Percentiles rank a stretch among this genome's conserved stretches.
These are phyloP conservation scores for Crithidia fasciculata DNA, from an alignment of 208 protist species.

Conservation along the genomic window DNA sequence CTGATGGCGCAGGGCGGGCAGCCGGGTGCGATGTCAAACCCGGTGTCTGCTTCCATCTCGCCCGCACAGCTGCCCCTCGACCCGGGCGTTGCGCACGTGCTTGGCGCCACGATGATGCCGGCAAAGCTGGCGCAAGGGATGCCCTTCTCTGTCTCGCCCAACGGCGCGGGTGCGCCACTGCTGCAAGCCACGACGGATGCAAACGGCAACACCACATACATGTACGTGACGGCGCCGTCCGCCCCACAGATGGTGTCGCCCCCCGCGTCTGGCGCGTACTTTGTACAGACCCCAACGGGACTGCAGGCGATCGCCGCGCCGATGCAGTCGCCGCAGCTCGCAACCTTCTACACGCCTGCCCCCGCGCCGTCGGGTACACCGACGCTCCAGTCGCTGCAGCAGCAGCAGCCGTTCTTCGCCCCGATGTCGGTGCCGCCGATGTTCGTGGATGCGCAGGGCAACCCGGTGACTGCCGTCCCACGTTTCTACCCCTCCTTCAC, in stretches of 20 bases:
- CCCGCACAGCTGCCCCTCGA: constrained; percentile 24
- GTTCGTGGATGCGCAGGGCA: constrained; percentile 27
- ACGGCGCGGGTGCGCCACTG: constrained; percentile 6
- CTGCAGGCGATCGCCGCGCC: constrained; percentile 8
- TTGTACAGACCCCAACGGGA: constrained; percentile 7
- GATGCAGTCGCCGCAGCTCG: constrained; percentile 8
- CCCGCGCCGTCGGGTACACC: not conserved
- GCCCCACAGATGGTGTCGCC: not conserved
- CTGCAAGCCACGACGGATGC: constrained; percentile 26
- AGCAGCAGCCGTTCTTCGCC: constrained; percentile 19
- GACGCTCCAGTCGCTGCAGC: not conserved
- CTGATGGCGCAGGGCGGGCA: constrained; percentile 9
- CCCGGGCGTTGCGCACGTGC: constrained; percentile 1
- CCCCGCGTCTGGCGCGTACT: constrained; percentile 8
- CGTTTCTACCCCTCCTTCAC: constrained; percentile 15
- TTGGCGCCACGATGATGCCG: constrained; percentile 17
- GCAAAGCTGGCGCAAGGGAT: constrained; percentile 1
- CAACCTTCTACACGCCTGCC: not conserved
- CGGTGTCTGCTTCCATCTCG: constrained; percentile 23
- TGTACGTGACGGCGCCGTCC: constrained; percentile 10
- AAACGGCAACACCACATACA: constrained; percentile 22
- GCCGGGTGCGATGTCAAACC: constrained; percentile 14
- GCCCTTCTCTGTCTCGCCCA: constrained; percentile 7
- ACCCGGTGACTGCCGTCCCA: constrained; percentile 10
- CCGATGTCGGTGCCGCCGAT: constrained; percentile 17